Percentiles rank a stretch among this genome's conserved stretches.
These are phyloP conservation scores for Penicillium palitans DNA, from an alignment of 2,329 filamentous ascomycete genomes.

Conservation along the genomic window DNA sequence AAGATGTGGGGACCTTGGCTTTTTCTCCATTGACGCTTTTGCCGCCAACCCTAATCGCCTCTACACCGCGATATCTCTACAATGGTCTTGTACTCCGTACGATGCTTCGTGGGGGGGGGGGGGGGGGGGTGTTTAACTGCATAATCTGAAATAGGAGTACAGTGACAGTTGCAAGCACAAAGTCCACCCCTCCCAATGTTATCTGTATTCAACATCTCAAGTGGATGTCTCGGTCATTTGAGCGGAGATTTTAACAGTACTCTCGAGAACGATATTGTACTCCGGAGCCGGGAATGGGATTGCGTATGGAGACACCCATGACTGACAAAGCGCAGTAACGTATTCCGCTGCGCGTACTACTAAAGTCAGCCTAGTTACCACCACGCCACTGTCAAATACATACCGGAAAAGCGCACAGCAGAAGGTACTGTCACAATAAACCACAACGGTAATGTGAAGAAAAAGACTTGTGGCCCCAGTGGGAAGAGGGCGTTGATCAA, in stretches of 20 bases:
- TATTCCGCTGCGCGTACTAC: neutral
- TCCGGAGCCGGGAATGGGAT: neutral
- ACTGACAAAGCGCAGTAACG: neutral
- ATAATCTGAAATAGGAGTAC: neutral
- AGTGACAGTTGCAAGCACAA: neutral
- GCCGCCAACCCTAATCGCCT: slow-evolving; percentile 10
- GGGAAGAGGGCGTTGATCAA: neutral
- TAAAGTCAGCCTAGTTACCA: neutral
- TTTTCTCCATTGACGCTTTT: slow-evolving; percentile 10
- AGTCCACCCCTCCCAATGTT: neutral
- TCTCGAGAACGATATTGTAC: neutral
- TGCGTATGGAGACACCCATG: too few relatives aligned
- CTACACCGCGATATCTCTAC: slow-evolving; percentile 4
- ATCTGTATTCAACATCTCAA: neutral
- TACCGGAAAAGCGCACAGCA: neutral
- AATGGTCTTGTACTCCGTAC: neutral
- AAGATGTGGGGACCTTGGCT: slow-evolving; percentile 7
- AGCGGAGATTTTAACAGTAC: neutral
- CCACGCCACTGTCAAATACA: neutral
- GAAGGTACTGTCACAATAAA: neutral
- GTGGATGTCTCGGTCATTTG: neutral
- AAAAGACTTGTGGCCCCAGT: neutral
- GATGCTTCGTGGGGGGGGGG: neutral
- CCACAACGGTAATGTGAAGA: neutral
- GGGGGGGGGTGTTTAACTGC: neutral